Evolutionary conservation across 768 basidiomycete species (phyloP).

Genomic region (Tricholoma flavovirens): DNA sequence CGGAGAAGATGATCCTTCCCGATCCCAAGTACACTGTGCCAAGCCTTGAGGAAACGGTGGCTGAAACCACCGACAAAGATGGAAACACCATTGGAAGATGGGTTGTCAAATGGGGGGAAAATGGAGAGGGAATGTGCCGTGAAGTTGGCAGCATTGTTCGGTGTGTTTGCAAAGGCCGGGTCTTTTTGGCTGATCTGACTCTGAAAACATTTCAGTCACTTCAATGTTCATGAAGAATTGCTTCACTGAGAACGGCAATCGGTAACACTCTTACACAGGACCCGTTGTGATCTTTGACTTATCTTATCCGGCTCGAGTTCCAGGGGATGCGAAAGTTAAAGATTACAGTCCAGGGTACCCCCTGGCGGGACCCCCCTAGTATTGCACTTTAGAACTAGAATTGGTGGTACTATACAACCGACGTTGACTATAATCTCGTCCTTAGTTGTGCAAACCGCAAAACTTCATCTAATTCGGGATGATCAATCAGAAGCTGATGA

Average conservation of each 20-base stretch:
- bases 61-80: constrained; percentile 59
- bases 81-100: constrained; percentile 67
- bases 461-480: background rate
- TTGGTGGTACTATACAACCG: background rate
- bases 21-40: constrained; percentile 28
- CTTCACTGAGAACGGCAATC: constrained; percentile 14
- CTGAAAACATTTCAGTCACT: constrained; percentile 25
- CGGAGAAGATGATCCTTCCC: constrained; percentile 44
- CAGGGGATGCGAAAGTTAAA: background rate
- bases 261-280: no score
- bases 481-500: background rate
- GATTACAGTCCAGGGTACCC: no score
- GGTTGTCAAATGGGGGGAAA: constrained; percentile 71
- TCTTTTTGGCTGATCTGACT: background rate
- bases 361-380: no score
- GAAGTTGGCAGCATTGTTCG: constrained; percentile 58
- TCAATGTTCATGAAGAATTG: constrained; percentile 45
- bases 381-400: background rate
- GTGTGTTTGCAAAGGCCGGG: constrained; percentile 35
- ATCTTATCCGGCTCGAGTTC: background rate
- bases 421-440: background rate
- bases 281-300: background rate
- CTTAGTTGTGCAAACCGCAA: background rate
- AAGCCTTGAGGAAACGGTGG: constrained; percentile 70
- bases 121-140: constrained; percentile 58